Percentiles rank a stretch among this genome's conserved stretches.
phyloP scores from a whole-genome alignment of 1,284 basidiomycete species.

The Ustilago lituana region DNA sequence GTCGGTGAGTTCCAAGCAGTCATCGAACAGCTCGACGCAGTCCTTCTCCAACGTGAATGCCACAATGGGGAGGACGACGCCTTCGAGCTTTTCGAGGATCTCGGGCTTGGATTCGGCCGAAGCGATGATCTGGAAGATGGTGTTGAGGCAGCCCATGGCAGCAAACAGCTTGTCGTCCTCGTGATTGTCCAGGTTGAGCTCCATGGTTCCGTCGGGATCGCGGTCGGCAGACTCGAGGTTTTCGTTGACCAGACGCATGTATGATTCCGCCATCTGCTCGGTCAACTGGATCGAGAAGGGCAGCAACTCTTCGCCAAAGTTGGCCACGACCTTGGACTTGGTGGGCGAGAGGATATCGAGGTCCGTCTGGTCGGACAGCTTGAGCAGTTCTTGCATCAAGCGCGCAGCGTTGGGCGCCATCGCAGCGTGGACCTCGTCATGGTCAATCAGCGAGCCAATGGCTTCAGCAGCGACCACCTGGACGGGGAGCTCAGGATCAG shows the following conservation, averaged over 20 bases:
- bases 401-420: slow-evolving; percentile 83
- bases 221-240: slow-evolving; percentile 71
- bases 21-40: slow-evolving; percentile 78
- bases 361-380: slow-evolving; percentile 87
- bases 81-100: slow-evolving; percentile 81
- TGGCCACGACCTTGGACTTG: slow-evolving; percentile 86
- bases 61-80: slow-evolving; percentile 82
- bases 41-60: slow-evolving; percentile 74
- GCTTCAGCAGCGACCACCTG: slow-evolving; percentile 84
- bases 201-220: slow-evolving; percentile 65
- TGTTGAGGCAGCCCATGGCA: slow-evolving; percentile 79
- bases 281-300: slow-evolving; percentile 86
- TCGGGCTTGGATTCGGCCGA: slow-evolving; percentile 80
- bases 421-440: slow-evolving; percentile 75
- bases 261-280: slow-evolving; percentile 71
- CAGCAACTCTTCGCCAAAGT: slow-evolving; percentile 82
- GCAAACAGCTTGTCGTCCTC: slow-evolving; percentile 68
- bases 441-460: slow-evolving; percentile 80
- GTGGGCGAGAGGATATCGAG: slow-evolving; percentile 81
- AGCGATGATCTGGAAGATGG: slow-evolving; percentile 70
- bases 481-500: slow-evolving; percentile 81
- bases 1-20: slow-evolving; percentile 86
- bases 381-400: slow-evolving; percentile 88
- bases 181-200: slow-evolving; percentile 78
- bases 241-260: slow-evolving; percentile 72